Conservation (phyloP, 768 basidiomycete genomes). For the Panellus pusillus region DNA sequence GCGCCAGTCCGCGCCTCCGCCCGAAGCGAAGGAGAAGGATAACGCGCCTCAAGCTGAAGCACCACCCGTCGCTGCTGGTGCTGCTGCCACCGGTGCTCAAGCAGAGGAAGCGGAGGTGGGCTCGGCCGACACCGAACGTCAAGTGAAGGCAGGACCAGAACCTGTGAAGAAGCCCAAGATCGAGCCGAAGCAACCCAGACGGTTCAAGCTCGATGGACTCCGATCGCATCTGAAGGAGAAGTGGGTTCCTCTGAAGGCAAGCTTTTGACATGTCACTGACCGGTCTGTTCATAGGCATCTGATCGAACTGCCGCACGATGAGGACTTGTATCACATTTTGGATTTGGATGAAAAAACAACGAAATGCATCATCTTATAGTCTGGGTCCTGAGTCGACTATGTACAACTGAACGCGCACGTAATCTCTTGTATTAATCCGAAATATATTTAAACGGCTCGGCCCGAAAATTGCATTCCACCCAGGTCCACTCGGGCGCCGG, state of each 20-base stretch:
- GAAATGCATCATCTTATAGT: no score
- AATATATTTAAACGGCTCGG: no score
- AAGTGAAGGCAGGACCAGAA: neutral
- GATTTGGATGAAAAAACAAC: no score
- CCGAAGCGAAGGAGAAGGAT: constrained; percentile 2
- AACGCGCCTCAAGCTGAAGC: neutral
- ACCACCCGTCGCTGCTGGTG: neutral
- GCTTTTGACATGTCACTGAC: neutral
- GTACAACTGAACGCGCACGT: no score
- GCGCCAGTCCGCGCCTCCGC: neutral
- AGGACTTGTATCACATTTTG: constrained; percentile 16
- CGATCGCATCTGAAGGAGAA: constrained; percentile 63
- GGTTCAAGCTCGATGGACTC: constrained; percentile 55
- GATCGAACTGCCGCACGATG: constrained; percentile 11
- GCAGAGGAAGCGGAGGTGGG: neutral
- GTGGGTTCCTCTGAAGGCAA: constrained; percentile 36
- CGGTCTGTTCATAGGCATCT: constrained; percentile 7
- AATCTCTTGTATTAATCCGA: no score
- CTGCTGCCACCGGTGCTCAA: neutral
- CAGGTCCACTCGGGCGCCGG: no score
- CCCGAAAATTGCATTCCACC: no score
- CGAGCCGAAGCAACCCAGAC: constrained; percentile 24
- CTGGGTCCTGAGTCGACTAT: no score
- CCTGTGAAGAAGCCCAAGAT: constrained; percentile 5
- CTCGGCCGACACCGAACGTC: neutral